Base-by-base conservation (phyloP, 257 asterid genomes). In the Solanum phureja region DNA sequence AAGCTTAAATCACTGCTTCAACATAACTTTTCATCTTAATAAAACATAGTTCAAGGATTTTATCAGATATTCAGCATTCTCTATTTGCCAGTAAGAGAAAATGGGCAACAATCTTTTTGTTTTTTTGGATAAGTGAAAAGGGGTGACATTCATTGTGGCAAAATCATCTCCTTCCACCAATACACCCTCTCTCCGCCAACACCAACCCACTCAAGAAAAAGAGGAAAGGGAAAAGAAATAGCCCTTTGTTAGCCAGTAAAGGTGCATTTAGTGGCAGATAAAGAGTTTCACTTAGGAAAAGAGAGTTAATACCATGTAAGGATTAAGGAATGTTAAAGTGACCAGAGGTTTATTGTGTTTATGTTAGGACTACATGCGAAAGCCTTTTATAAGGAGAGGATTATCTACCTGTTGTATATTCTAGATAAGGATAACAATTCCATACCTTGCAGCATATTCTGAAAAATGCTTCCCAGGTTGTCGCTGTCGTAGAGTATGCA, bases 381-480 rank as follows among this genome's bases (percentile, higher is more conserved):
- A 11, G 52, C 16, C 71, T 34, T 33, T 73, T 73, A 34, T 18
- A 77, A 62, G 62, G 11, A 10, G 35, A 66, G 21, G 73, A 77
- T 19, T 34, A 19, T n/a, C 12, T 44, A n/a, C 34, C 29, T 46
- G 40, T 46, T 81, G 42, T 38, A 81, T 60, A 62, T 21, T 24
- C 73, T 38, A 81, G 87, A 64, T 37, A 79, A 49, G 42, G 49
- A 35, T 29, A 66, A 8, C 5, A 72, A 87, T 42, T 83, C 66
- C 89, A 83, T 90, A 92, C 94, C 94, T 84, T 14, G 94, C 91
- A 88, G 94, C 94, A 89, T 92, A 91, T 86, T 92, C 94, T 4
- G 94, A 91, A 85, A 92, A 92, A 89, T 91, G 93, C 85, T 92
- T 92, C 87, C 94, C 93, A 8, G 94, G 92, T 86, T 92, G 93